Conservation (phyloP, 169 alveolate species). For the Eimeria maxima region DNA sequence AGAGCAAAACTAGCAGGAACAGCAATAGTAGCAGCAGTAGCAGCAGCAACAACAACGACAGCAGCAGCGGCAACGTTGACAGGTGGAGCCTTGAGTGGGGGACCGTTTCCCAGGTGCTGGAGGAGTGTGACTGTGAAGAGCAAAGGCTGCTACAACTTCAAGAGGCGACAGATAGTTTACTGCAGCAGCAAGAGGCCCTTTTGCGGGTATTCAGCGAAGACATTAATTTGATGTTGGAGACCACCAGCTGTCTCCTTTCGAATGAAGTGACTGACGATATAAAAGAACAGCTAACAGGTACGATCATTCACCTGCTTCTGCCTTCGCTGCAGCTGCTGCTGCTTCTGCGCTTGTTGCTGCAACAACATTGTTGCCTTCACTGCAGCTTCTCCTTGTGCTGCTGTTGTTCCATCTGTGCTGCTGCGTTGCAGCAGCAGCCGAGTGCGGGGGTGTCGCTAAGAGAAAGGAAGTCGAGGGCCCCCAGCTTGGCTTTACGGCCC, state of each 20-base stretch:
- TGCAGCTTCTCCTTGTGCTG: neutral
- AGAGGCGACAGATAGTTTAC: neutral
- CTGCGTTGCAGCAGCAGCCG: neutral
- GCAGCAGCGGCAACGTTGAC: neutral
- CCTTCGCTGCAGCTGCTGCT: neutral
- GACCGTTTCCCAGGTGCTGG: neutral
- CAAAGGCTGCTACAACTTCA: neutral
- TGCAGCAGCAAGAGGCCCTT: neutral
- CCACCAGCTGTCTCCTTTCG: neutral
- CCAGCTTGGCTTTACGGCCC: neutral
- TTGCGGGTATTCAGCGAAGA: neutral
- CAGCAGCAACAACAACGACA: neutral
- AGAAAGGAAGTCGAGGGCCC: too few species aligned
- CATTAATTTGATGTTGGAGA: neutral
- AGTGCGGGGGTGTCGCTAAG: neutral
- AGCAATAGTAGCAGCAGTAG: slow-evolving; percentile 7
- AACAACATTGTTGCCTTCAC: neutral
- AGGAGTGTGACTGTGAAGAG: neutral
- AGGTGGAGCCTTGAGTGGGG: neutral
- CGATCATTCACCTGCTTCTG: neutral
- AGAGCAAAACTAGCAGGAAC: neutral
- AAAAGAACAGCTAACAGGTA: neutral
- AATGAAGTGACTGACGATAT: neutral
- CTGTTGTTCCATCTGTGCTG: neutral
- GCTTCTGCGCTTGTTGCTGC: neutral